These are phyloP conservation scores for Penicillium desertorum DNA, from an alignment of 495 filamentous ascomycete species.

Conservation along the genomic window DNA sequence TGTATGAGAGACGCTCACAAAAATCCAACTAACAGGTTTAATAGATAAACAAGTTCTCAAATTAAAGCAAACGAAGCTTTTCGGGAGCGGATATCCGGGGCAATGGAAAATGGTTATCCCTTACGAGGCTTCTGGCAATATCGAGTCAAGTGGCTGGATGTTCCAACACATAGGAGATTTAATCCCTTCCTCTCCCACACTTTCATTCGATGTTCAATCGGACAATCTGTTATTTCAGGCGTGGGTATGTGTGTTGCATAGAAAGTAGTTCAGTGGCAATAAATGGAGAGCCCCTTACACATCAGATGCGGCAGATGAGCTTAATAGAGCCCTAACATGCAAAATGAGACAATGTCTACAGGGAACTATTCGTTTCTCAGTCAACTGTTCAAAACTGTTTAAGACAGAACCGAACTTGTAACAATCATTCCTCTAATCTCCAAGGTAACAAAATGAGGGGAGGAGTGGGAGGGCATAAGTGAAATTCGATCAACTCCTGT, in stretches of 20 bases:
- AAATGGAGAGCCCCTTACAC: slow-evolving; percentile 13
- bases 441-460: slow-evolving; percentile 7
- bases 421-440: background rate
- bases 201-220: background rate
- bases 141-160: background rate
- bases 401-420: background rate
- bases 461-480: slow-evolving; percentile 8
- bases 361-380: background rate
- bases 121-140: background rate
- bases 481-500: slow-evolving; percentile 7
- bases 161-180: background rate
- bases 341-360: slow-evolving; percentile 9
- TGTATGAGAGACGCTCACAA: background rate
- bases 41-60: background rate
- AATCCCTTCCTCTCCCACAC: background rate
- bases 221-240: background rate
- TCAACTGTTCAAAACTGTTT: background rate
- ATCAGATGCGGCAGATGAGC: slow-evolving; percentile 11
- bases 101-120: background rate
- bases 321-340: slow-evolving; percentile 20
- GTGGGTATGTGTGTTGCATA: background rate
- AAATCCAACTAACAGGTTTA: background rate
- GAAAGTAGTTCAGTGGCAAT: slow-evolving; percentile 4
- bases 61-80: background rate
- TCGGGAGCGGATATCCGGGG: background rate